Conservation (phyloP, 192 early-diverging fungal genomes). For the Backusella mclennaniae region DNA sequence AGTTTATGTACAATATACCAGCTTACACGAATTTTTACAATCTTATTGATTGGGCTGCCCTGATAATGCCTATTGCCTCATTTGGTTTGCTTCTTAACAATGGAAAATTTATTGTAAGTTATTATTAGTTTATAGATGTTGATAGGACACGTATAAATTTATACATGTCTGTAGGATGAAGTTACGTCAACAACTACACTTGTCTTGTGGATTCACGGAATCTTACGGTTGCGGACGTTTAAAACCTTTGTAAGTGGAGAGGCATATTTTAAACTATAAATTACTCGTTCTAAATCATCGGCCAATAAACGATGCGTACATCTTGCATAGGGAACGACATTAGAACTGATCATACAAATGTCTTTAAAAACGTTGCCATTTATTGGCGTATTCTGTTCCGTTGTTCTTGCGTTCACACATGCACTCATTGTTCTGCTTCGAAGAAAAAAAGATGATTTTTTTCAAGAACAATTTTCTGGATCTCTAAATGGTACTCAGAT, state of each 20-base stretch:
- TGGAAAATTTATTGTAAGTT: neutral
- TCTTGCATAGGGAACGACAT: neutral
- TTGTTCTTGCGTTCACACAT: constrained; percentile 11
- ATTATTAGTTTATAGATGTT: too few relatives aligned
- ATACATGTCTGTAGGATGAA: neutral
- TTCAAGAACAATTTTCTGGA: neutral
- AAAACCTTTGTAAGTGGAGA: neutral
- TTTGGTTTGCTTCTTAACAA: neutral
- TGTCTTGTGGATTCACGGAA: constrained; percentile 9
- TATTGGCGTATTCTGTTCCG: neutral
- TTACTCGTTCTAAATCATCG: too few relatives aligned
- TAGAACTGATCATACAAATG: constrained; percentile 10
- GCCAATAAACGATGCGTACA: too few relatives aligned
- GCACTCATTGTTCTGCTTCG: constrained; percentile 10
- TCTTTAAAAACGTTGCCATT: neutral
- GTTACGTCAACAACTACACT: neutral
- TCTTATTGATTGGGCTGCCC: neutral
- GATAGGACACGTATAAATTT: too few relatives aligned
- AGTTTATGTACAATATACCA: neutral
- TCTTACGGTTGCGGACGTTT: neutral
- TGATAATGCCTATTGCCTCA: neutral
- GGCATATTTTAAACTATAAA: too few relatives aligned
- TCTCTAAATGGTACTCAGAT: neutral
- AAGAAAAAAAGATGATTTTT: neutral
- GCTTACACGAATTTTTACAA: constrained; percentile 4